A percentile compares a stretch with the other conserved stretches of the same genome.
Conservation (phyloP, 192 early-diverging fungal genomes). For the Thamnidium elegans region DNA sequence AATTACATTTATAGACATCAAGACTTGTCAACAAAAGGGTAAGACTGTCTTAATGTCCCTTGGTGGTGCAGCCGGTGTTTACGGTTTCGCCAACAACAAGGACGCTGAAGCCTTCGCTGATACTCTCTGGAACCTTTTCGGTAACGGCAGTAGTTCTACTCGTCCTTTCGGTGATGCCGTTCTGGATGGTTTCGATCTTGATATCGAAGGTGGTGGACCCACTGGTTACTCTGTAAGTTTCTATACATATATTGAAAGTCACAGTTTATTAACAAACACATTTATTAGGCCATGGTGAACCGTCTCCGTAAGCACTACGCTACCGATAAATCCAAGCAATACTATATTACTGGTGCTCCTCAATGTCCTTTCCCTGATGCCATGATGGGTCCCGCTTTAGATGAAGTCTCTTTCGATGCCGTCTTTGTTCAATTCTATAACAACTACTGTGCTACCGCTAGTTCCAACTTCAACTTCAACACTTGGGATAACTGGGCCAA, state of each 20-base stretch:
- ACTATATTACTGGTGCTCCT: constrained; percentile 63
- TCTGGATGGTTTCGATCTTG: constrained; percentile 50
- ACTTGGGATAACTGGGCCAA: constrained; percentile 70
- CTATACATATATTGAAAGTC: too few relatives aligned
- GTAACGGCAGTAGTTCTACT: constrained; percentile 55
- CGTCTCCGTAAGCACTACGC: constrained; percentile 38
- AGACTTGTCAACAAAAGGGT: constrained; percentile 68
- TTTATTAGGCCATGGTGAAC: constrained; percentile 43
- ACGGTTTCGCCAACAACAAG: constrained; percentile 55
- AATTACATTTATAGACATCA: constrained; percentile 45
- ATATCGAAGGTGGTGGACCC: constrained; percentile 66
- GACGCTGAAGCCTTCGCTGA: constrained; percentile 63
- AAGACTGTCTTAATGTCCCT: constrained; percentile 72
- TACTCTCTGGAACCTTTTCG: constrained; percentile 74
- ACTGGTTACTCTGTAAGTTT: constrained; percentile 44
- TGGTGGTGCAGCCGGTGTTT: constrained; percentile 64
- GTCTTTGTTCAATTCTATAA: constrained; percentile 81
- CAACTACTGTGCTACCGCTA: constrained; percentile 65
- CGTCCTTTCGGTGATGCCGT: constrained; percentile 71
- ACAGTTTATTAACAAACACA: too few relatives aligned
- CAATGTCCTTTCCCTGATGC: constrained; percentile 79
- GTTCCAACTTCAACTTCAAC: constrained; percentile 65
- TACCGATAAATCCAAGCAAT: constrained; percentile 35
- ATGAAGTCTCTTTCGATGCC: constrained; percentile 61
- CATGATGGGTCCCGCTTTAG: constrained; percentile 54